These are phyloP conservation scores for Thuja plicata DNA, from an alignment of 83 land plant species.

Conservation along the genomic window DNA sequence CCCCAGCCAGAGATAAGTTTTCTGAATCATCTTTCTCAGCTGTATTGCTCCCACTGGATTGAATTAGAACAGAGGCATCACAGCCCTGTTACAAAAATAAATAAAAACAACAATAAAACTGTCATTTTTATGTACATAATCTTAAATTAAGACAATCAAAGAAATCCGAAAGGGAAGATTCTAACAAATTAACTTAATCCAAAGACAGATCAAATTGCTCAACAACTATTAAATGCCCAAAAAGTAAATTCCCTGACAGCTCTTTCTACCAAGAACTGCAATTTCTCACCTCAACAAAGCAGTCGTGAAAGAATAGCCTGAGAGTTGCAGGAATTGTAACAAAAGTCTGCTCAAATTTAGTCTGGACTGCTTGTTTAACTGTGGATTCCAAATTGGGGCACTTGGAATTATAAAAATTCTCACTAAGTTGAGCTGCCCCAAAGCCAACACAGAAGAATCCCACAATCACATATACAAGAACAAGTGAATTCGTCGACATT, in stretches of 20 bases:
- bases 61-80: constrained; percentile 73
- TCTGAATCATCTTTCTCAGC: constrained; percentile 79
- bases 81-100: constrained; percentile 55
- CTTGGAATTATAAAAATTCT: constrained; percentile 24
- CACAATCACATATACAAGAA: not conserved
- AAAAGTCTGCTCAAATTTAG: constrained; percentile 23
- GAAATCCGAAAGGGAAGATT: not conserved
- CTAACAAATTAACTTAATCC: too few relatives aligned
- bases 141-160: not conserved
- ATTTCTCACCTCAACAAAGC: constrained; percentile 38
- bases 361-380: constrained; percentile 18
- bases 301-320: constrained; percentile 48
- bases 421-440: constrained; percentile 24
- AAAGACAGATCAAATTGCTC: too few relatives aligned
- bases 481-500: not conserved
- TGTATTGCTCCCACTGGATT: constrained; percentile 47
- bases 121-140: not conserved
- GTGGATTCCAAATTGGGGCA: constrained; percentile 39
- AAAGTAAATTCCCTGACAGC: not conserved
- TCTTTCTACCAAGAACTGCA: not conserved
- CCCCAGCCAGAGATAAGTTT: constrained; percentile 57
- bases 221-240: too few relatives aligned
- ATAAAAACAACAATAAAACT: not conserved
- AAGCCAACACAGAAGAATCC: not conserved
- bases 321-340: constrained; percentile 30